Conservation (phyloP, 2,329 filamentous ascomycete species). For the Penicillium sp. region DNA sequence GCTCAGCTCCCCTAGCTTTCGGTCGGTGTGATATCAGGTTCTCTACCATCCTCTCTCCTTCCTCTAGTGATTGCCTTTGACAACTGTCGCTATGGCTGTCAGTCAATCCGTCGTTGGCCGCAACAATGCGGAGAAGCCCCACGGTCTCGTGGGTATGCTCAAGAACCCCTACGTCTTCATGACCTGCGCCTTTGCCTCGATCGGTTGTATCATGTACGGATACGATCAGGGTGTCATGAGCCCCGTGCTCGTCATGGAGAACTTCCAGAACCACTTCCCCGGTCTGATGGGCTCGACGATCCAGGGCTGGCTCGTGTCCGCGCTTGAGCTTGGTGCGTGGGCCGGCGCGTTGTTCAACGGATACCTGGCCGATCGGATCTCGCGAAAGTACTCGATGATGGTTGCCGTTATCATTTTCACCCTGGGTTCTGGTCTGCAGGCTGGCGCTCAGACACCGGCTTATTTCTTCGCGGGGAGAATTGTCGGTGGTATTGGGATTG, state of each 20-base stretch:
- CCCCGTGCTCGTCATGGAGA: conserved; percentile 54
- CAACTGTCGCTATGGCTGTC: conserved; percentile 25
- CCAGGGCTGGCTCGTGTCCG: conserved; percentile 40
- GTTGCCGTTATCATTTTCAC: conserved; percentile 41
- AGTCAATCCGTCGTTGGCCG: conserved; percentile 47
- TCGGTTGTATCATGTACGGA: conserved; percentile 36
- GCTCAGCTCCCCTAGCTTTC: background rate
- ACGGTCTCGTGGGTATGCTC: conserved; percentile 46
- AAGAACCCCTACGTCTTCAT: conserved; percentile 48
- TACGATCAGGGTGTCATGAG: conserved; percentile 11
- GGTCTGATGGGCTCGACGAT: conserved; percentile 35
- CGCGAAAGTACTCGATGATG: conserved; percentile 41
- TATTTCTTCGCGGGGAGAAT: conserved; percentile 37
- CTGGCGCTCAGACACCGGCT: conserved; percentile 34
- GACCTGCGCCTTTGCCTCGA: conserved; percentile 42
- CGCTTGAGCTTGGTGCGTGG: conserved; percentile 43
- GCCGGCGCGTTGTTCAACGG: conserved; percentile 38
- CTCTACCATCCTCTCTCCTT: background rate
- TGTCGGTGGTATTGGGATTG: conserved; percentile 35
- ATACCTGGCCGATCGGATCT: conserved; percentile 35
- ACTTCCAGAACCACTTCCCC: conserved; percentile 43
- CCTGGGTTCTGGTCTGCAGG: conserved; percentile 33
- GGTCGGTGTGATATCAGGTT: background rate
- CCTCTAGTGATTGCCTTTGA: background rate
- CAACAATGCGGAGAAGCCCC: conserved; percentile 43